Evolutionary conservation across 139 green algal species (phyloP).

Genomic region (Asterochloris sp.): DNA sequence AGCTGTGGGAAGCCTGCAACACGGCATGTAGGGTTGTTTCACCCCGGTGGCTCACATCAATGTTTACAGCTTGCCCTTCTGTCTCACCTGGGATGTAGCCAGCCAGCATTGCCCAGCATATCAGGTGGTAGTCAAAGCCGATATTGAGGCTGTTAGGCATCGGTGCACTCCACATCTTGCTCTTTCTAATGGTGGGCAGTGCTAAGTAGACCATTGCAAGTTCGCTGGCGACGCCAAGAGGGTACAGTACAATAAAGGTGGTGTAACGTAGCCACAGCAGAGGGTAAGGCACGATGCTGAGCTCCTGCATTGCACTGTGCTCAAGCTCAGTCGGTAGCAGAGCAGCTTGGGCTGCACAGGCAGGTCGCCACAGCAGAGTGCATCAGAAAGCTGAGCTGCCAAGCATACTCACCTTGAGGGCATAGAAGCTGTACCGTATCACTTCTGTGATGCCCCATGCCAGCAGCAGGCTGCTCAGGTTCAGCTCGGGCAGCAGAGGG

Average conservation of each 20-base stretch:
- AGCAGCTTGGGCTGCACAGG: neutral
- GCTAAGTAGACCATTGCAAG: conserved; percentile 77
- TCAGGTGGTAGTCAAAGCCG: conserved; percentile 71
- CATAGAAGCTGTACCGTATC: conserved; percentile 91
- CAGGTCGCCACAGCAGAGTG: neutral
- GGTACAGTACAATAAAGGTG: conserved; percentile 90
- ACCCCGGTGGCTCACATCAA: neutral
- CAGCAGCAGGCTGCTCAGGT: conserved; percentile 67
- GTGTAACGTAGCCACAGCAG: conserved; percentile 89
- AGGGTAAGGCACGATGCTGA: conserved; percentile 51
- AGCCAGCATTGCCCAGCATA: conserved; percentile 40
- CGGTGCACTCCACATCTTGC: conserved; percentile 35
- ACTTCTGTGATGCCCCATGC: conserved; percentile 89
- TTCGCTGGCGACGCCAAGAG: conserved; percentile 82
- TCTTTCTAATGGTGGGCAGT: conserved; percentile 13
- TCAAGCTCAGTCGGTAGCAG: too few species aligned
- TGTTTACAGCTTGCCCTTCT: neutral
- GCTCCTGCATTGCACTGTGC: conserved; percentile 36
- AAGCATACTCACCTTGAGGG: conserved; percentile 58
- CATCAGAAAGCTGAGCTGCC: neutral
- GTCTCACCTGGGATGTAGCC: conserved; percentile 58
- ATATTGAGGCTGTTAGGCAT: conserved; percentile 87
- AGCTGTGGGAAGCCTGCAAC: conserved; percentile 69
- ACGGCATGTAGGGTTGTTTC: neutral
- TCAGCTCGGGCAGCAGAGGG: conserved; percentile 37